phyloP scores from a whole-genome alignment of 1,284 basidiomycete species.

The Neolentinus lepideus region DNA sequence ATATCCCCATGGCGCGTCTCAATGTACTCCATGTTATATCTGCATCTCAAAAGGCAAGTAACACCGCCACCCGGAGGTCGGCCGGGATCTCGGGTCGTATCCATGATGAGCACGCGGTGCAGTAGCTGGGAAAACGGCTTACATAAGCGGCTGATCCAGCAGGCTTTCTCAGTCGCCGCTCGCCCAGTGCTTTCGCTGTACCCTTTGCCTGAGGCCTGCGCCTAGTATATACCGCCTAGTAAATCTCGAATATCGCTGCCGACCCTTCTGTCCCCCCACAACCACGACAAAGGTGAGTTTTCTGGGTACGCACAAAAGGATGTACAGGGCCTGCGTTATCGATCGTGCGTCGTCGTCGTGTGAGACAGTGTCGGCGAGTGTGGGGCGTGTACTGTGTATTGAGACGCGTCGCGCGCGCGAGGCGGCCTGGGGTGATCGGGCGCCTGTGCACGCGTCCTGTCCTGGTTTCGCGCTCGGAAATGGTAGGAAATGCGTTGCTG shows the following conservation, averaged over 20 bases:
- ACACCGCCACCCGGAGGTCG: neutral
- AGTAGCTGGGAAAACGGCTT: neutral
- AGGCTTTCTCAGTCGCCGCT: neutral
- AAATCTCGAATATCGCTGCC: slow-evolving; percentile 1
- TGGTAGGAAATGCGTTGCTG: slow-evolving; percentile 20
- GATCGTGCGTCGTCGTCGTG: slow-evolving; percentile 9
- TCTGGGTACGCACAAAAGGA: neutral
- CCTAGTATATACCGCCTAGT: neutral
- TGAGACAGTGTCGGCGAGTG: slow-evolving; percentile 1
- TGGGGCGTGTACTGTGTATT: neutral
- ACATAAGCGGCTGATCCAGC: neutral
- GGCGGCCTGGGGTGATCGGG: neutral
- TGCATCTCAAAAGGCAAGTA: neutral
- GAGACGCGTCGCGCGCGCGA: neutral
- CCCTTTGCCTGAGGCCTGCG: slow-evolving; percentile 1
- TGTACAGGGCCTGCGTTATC: slow-evolving; percentile 6
- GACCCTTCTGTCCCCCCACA: slow-evolving; percentile 5
- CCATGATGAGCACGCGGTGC: neutral
- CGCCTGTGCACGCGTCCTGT: neutral
- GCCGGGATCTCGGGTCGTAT: neutral
- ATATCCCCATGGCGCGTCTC: no score
- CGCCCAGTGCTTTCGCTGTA: neutral
- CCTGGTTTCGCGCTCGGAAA: neutral
- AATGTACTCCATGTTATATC: neutral
- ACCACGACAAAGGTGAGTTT: slow-evolving; percentile 5